phyloP scores from a whole-genome alignment of 768 basidiomycete species.

The Rubroboletus satanas region DNA sequence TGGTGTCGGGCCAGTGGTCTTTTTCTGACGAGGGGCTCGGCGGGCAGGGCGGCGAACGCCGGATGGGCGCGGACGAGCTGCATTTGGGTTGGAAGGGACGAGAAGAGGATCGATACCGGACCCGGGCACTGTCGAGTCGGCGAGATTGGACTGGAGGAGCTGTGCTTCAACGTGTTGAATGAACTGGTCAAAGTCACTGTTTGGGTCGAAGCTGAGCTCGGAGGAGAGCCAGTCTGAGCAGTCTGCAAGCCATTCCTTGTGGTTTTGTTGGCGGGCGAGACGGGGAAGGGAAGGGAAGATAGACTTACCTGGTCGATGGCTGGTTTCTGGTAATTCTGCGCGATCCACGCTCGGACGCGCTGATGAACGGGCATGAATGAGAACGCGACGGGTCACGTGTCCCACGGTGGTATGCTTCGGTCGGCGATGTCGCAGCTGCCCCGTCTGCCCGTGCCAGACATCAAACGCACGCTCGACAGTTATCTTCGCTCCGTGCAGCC shows the following conservation, averaged over 20 bases:
- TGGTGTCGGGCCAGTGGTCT: constrained; percentile 38
- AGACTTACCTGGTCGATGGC: constrained; percentile 55
- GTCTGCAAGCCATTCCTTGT: constrained; percentile 70
- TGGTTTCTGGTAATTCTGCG: constrained; percentile 55
- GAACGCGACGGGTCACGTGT: constrained; percentile 6
- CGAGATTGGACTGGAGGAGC: constrained; percentile 66
- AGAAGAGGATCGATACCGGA: constrained; percentile 52
- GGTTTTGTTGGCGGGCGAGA: not conserved
- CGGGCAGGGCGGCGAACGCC: constrained; percentile 1
- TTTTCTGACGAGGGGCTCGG: constrained; percentile 9
- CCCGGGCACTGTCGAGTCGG: constrained; percentile 64
- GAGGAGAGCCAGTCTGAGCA: constrained; percentile 63
- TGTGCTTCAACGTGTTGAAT: constrained; percentile 57
- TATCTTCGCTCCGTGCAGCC: constrained; percentile 81
- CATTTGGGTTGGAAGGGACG: constrained; percentile 9
- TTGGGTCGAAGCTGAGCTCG: constrained; percentile 46
- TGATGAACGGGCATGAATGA: constrained; percentile 21
- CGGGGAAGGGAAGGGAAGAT: not conserved
- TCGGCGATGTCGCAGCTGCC: constrained; percentile 40
- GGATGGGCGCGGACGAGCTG: constrained; percentile 4
- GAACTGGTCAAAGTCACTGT: constrained; percentile 48
- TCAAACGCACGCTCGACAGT: constrained; percentile 67
- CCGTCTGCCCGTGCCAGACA: constrained; percentile 78
- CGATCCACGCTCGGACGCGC: constrained; percentile 50
- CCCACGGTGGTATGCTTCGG: constrained; percentile 13